phyloP scores from a whole-genome alignment of 2,329 filamentous ascomycete species.

The Chaetomium strumarium region DNA sequence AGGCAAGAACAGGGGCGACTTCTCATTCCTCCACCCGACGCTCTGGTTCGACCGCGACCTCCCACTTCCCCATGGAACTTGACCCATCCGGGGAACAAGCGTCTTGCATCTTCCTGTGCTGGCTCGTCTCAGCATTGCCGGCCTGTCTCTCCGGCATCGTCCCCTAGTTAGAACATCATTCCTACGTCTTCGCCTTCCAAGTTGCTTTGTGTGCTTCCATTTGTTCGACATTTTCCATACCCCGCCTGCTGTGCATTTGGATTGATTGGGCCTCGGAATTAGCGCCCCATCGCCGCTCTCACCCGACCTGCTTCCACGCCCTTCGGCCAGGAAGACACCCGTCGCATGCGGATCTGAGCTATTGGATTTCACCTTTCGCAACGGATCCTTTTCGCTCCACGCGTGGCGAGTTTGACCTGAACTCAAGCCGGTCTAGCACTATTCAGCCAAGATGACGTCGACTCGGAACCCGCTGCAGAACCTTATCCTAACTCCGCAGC shows the following conservation, averaged over 20 bases:
- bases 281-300: not conserved
- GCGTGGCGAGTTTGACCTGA: not conserved
- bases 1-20: no score
- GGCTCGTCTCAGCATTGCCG: no score
- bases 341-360: not conserved
- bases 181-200: not conserved
- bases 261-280: not conserved
- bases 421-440: slow-evolving; percentile 1
- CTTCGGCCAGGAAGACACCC: not conserved
- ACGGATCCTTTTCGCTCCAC: not conserved
- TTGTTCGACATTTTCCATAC: not conserved
- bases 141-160: no score
- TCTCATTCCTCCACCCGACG: no score
- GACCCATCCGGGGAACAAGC: no score
- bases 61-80: no score
- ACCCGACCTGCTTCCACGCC: not conserved
- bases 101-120: no score
- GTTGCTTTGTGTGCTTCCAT: not conserved
- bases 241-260: not conserved
- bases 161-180: not conserved
- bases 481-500: slow-evolving; percentile 67
- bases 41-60: no score
- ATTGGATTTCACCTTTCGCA: no score
- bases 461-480: slow-evolving; percentile 44
- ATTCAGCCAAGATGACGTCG: slow-evolving; percentile 42